Evolutionary conservation across 2,329 filamentous ascomycete genomes (phyloP).

Genomic region (Xylariaceae sp.): DNA sequence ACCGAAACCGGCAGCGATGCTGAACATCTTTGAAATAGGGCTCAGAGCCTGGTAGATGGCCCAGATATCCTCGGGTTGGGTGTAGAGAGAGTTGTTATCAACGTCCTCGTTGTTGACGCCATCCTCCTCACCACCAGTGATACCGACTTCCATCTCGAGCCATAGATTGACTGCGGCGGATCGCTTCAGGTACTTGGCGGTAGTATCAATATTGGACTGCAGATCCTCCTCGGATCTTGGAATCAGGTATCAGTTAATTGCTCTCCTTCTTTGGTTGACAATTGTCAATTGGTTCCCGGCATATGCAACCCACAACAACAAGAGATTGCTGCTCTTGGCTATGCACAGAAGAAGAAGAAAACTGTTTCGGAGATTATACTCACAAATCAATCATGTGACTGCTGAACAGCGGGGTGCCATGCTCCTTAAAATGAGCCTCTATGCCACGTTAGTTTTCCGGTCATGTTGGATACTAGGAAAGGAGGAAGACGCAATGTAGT

Average conservation of each 20-base stretch:
- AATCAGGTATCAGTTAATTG: conserved; percentile 3
- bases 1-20: conserved; percentile 96
- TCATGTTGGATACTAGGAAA: background rate
- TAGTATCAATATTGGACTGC: conserved; percentile 90
- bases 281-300: background rate
- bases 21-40: conserved; percentile 93
- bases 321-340: background rate
- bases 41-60: conserved; percentile 86
- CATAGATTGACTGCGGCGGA: conserved; percentile 97
- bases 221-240: conserved; percentile 76
- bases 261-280: background rate
- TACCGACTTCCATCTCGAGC: conserved; percentile 91
- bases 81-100: conserved; percentile 95
- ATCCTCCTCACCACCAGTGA: conserved; percentile 97
- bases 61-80: conserved; percentile 95
- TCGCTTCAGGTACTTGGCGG: conserved; percentile 90
- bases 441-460: conserved; percentile 48
- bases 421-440: conserved; percentile 91
- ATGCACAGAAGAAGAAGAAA: background rate
- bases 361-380: background rate
- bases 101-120: conserved; percentile 98
- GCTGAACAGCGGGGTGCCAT: conserved; percentile 92
- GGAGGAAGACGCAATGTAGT: background rate
- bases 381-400: conserved; percentile 98
- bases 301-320: background rate